Base-by-base conservation (phyloP, 2,329 filamentous ascomycete species). In the Myriangium duriaei region DNA sequence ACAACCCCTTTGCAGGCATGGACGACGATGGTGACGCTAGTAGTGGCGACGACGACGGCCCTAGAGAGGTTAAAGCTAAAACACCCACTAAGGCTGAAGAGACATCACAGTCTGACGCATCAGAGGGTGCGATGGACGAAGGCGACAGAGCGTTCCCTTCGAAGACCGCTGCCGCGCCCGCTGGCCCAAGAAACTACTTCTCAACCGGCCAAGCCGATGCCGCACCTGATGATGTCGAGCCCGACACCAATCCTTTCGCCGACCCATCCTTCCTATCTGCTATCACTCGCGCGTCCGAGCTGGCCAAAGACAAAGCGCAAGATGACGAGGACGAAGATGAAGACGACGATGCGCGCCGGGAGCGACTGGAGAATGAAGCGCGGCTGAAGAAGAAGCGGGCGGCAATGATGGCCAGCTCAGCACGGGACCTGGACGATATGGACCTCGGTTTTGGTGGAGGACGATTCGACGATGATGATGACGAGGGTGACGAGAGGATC, bases 371-470 rank as follows among this genome's bases (percentile, higher is more conserved):
- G 72, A 41, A 39, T 14, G 43, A 79, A 45, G 76, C 77, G 34
- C 77, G 80, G 5, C 74, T 79, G 36, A 79, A 76, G 56, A 39
- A 39, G 36, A 64, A 60, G 39, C 63, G 62, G 5, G 63, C 62
- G 10, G 79, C 74, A 47, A 81, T 95, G 65, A 66, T 95, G 42
- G 74, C 67, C 7, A 63, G 62, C n/a, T 61, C 77, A 39, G 80
- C 82, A 48, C 74, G 87, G 33, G 88, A 96, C 55, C 76, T 86
- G 33, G 78, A 88, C 41, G 88, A 98, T 60, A 72, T 98, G 62
- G 91, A 98, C 53, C 74, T 96, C 68, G 88, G 87, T 43, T 96
- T 98, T 53, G 91, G 91, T 21, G 83, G 78, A 13, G 91, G 81
- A 52, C 72, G 88, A 17, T 79, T 84, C 51, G 86, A 83, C 38